These are phyloP conservation scores for Stephanocyclus meneghinianus DNA, from an alignment of 352 stramenopile species.

Conservation along the genomic window DNA sequence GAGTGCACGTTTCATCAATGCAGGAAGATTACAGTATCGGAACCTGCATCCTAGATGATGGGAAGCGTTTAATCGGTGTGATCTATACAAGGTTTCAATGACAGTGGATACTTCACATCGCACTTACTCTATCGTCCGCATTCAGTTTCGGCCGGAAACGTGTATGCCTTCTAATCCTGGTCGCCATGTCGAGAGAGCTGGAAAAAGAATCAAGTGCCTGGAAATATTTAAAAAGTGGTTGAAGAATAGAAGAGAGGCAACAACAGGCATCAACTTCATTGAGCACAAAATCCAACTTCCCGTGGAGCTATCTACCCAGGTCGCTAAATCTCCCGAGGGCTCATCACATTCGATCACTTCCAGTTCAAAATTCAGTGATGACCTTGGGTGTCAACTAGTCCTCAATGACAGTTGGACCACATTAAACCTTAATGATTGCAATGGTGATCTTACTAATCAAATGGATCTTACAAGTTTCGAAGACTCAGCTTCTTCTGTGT, in stretches of 20 bases:
- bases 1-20: neutral
- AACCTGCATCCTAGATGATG: neutral
- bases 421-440: no score
- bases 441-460: no score
- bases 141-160: neutral
- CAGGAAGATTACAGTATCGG: slow-evolving; percentile 3
- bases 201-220: slow-evolving; percentile 1
- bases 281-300: slow-evolving; percentile 8
- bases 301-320: neutral
- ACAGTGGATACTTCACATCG: neutral
- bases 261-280: neutral
- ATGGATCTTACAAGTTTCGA: no score
- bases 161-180: neutral
- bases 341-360: neutral
- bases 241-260: neutral
- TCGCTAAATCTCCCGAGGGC: neutral
- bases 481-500: no score
- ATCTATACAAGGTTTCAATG: neutral
- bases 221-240: neutral
- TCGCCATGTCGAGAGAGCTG: neutral
- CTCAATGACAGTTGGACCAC: no score
- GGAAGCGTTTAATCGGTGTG: neutral
- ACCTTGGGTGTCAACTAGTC: no score
- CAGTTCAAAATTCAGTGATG: no score
- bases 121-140: neutral